phyloP scores from a whole-genome alignment of 2,329 filamentous ascomycete species.

The Talaromyces sp. region DNA sequence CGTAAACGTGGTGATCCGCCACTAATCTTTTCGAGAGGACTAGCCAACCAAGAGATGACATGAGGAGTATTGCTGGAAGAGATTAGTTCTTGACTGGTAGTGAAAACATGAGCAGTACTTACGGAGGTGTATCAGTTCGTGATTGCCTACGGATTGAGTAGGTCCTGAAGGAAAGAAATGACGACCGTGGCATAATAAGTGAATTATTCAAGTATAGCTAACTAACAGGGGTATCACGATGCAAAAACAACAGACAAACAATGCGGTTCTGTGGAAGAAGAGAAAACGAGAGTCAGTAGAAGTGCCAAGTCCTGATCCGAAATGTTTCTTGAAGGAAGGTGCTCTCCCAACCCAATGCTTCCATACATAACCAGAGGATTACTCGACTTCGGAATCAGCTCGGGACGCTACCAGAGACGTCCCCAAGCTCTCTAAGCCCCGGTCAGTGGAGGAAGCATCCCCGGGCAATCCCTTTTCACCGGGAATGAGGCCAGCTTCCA shows the following conservation, averaged over 20 bases:
- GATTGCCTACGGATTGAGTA: conserved; percentile 20
- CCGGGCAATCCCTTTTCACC: conserved; percentile 22
- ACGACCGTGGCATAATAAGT: conserved; percentile 25
- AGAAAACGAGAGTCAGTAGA: not conserved
- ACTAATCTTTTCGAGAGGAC: conserved; percentile 28
- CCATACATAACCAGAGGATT: not conserved
- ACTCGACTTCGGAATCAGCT: conserved; percentile 25
- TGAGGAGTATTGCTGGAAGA: not conserved
- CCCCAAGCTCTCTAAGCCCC: conserved; percentile 37
- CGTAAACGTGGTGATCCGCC: conserved; percentile 31
- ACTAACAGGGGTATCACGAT: conserved; percentile 20
- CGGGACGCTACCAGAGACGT: conserved; percentile 25
- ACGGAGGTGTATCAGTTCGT: conserved; percentile 19
- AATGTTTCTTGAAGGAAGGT: not conserved
- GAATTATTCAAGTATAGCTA: conserved; percentile 18
- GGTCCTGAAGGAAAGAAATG: conserved; percentile 29
- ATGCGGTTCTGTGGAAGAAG: not conserved
- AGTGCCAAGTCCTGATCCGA: not conserved
- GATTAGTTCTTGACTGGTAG: not conserved
- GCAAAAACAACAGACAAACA: not conserved
- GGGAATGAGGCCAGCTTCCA: conserved; percentile 34
- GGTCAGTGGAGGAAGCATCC: conserved; percentile 26
- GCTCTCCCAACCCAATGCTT: not conserved
- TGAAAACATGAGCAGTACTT: conserved; percentile 15
- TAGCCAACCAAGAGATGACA: conserved; percentile 29